These are phyloP conservation scores for Colletotrichum orchidophilum DNA, from an alignment of 2,329 filamentous ascomycete species.

Conservation along the genomic window DNA sequence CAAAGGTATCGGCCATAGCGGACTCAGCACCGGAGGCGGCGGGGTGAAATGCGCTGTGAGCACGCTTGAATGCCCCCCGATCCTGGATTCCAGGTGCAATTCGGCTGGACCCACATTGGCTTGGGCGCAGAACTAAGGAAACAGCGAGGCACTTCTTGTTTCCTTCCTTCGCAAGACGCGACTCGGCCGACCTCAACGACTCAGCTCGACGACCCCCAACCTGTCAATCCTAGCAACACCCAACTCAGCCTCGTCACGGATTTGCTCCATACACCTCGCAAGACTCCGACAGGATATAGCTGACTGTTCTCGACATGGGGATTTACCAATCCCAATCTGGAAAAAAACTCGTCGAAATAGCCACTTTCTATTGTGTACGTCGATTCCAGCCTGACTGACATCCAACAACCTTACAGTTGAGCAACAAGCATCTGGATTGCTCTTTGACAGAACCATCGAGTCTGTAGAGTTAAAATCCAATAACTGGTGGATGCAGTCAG, in stretches of 20 bases:
- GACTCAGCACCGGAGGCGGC: neutral
- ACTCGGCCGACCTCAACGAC: neutral
- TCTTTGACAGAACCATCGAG: neutral
- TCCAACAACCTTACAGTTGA: neutral
- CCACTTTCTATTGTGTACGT: neutral
- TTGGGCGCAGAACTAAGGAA: neutral
- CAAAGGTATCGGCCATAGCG: neutral
- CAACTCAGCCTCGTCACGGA: neutral
- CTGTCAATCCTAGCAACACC: neutral
- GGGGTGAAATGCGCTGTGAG: neutral
- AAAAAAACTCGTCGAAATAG: neutral
- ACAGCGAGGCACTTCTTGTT: neutral
- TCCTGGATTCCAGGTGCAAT: neutral
- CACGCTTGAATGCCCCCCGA: neutral
- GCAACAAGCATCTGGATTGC: neutral
- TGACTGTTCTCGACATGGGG: neutral
- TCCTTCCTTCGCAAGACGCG: neutral
- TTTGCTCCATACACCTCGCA: neutral
- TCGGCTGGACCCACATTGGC: neutral
- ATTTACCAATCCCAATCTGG: too few relatives aligned
- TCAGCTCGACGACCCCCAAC: neutral
- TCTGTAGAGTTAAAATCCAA: too few relatives aligned
- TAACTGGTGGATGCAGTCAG: neutral
- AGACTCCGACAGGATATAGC: neutral
- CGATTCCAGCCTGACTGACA: neutral